phyloP scores from a whole-genome alignment of 2,329 filamentous ascomycete genomes.

The Mycogone perniciosa region DNA sequence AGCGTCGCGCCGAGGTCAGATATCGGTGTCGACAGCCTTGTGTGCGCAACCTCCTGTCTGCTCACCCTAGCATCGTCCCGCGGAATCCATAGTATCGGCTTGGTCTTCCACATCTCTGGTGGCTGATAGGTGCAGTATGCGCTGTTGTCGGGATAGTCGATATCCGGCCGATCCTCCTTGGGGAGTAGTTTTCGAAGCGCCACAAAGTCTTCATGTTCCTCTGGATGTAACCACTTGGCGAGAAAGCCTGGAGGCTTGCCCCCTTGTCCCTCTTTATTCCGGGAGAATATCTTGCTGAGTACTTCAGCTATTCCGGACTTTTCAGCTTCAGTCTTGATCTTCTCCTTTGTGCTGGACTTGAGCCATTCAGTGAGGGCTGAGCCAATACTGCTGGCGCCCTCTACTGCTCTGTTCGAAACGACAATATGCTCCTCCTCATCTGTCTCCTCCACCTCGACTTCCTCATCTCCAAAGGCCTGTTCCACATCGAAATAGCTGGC shows the following conservation, averaged over 20 bases:
- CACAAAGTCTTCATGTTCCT: conserved; percentile 67
- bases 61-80: conserved; percentile 68
- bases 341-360: conserved; percentile 32
- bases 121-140: conserved; percentile 64
- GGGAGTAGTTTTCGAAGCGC: conserved; percentile 66
- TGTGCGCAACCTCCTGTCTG: conserved; percentile 69
- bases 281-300: conserved; percentile 22
- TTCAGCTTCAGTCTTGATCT: conserved; percentile 21
- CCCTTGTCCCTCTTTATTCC: conserved; percentile 21
- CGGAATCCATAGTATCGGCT: conserved; percentile 78
- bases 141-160: conserved; percentile 46
- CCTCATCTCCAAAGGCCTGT: conserved; percentile 28
- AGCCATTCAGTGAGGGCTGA: conserved; percentile 28
- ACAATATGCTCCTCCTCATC: conserved; percentile 24
- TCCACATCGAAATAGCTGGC: conserved; percentile 31
- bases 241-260: conserved; percentile 44
- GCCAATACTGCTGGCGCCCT: conserved; percentile 32
- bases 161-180: conserved; percentile 35
- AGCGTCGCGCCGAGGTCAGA: conserved; percentile 50
- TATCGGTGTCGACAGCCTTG: conserved; percentile 64
- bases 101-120: conserved; percentile 50
- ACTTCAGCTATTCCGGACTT: conserved; percentile 23
- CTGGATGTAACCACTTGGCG: conserved; percentile 67
- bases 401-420: conserved; percentile 27
- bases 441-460: conserved; percentile 18